Base-by-base conservation (phyloP, 1,284 basidiomycete genomes). In the Acaromyces ingoldii region DNA sequence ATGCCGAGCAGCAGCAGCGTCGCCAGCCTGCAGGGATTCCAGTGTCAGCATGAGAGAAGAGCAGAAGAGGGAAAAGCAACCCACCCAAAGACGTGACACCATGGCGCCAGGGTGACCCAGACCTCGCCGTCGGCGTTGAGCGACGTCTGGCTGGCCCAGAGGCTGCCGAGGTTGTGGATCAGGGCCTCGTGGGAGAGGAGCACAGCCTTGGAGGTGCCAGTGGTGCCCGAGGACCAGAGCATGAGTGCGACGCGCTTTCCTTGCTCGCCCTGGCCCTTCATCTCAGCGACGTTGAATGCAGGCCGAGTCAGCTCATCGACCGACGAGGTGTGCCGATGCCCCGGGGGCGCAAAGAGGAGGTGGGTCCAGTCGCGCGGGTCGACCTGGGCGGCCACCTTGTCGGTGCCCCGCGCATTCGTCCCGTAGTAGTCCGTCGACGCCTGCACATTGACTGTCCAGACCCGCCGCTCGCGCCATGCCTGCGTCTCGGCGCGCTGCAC, bases 151-250 rank as follows among this genome's bases (percentile, higher is more conserved):
- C n/a, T n/a, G n/a, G n/a, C n/a, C n/a, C n/a, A n/a, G n/a, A n/a
- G n/a, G n/a, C n/a, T n/a, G n/a, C n/a, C n/a, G n/a, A n/a, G n/a
- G n/a, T n/a, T n/a, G n/a, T n/a, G n/a, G n/a, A n/a, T n/a, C n/a
- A n/a, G n/a, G n/a, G n/a, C n/a, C n/a, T n/a, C n/a, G 54, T 78
- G 77, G 21, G 65, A 64, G 29, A 76, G 57, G 28, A 77, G 55
- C 34, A 77, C 76, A 15, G 75, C 76, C 43, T 77, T 77, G 51
- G 60, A 65, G 60, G 75, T 72, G 28, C 77, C 77, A 5, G 68
- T 76, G 10, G 76, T 77, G 1, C 76, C 76, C 19, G 69, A 70
- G 15, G 63, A 67, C 76, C 76, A 77, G 33, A 77, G 60, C 11
- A 75, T 60, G 30, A 73, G 58, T 5, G 72, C 68, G 22, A 62